Base-by-base conservation (phyloP, 2,329 filamentous ascomycete genomes). In the Cadophora luteo-olivacea region DNA sequence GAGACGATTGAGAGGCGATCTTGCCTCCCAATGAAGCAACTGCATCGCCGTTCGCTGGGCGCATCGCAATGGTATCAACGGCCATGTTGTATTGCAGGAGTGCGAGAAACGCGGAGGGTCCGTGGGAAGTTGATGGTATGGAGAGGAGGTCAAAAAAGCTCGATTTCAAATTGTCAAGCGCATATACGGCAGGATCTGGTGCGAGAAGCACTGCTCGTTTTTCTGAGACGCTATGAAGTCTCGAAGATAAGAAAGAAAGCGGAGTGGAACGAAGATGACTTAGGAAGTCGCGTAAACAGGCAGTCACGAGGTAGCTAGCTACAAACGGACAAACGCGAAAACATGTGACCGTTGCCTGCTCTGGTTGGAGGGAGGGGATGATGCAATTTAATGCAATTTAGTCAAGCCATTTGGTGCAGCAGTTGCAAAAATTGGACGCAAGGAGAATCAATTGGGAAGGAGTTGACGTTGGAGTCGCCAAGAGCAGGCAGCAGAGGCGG, bases 1-100 rank as follows among this genome's bases (percentile, higher is more conserved):
- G 65, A 25, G 71, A 64, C 25, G 62, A 45, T 57, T 52, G 54
- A 11, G 61, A 2, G n/a, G 22, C 19, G 16, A 62, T 49, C 6
- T 11, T 32, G 12, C 41, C 61, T 22, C 25, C 52, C 11, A 65
- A 51, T 11, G 60, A 33, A 24, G 62, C 16, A 19, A 60, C 60
- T 60, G 64, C 64, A 16, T 48, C 45, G 62, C 12, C 9, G n/a
- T 25, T 41, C 32, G 51, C n/a, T 64, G 61, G 24, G 29, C 32
- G 22, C 8, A 49, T n/a, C 9, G 33, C 7, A 62, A 49, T 32
- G 41, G 12, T n/a, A 4, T 33, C 14, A 2, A 25, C 11, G 16
- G 12, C 41, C 60, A 49, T 61, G 11, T 33, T 60, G n/a, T 16
- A 9, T 14, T 9, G 36, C 4, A 38, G 36, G 7, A 16, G 2